Evolutionary conservation across 208 protist species (phyloP), one percentile per base, ranked within the genome.

Genomic region (Trypanosoma conorhini): DNA sequence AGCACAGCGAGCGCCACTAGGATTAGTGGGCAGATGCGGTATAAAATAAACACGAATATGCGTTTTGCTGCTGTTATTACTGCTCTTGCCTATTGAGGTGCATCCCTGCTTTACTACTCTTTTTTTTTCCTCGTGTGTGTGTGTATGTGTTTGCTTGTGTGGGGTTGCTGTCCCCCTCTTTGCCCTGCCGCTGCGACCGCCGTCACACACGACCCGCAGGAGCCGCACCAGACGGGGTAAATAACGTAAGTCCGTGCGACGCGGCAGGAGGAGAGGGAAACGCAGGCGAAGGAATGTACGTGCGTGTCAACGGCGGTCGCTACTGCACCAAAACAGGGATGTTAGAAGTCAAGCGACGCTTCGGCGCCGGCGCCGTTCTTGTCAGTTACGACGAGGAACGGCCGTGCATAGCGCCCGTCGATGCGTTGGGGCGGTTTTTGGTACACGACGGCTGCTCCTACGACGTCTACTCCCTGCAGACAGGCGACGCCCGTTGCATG

Each of bases 341-440:
- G n/a, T 55, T 82, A 51, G 56, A 79, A 1, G 63, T 84, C 21
- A 92, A 92, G 67, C 50, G 68, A 4, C 66, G 56, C 24, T 86
- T 74, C 61, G 86, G 86, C 10, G 19, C 38, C 19, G 62, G 71
- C 51, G 57, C 83, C 5, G 78, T 92, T 26, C 54, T 92, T 62
- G 62, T 76, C 28, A 46, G 30, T 33, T 52, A 12, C 60, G 35
- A 67, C 26, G 54, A 50, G 52, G 22, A 30, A 5, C 31, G 44
- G 13, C 66, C 74, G 26, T 72, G 76, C 15, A 83, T 92, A 24
- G 72, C 79, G 12, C 77, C 86, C 5, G 83, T 88, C 38, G 81
- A 92, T 56, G 74, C 76, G 19, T 56, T 59, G 5, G 86, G 86
- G 3, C 70, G 72, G 10, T 92, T 87, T 70, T 38, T 79, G 7